phyloP scores from a whole-genome alignment of 768 basidiomycete genomes.

The Xerocomus spinulosus region DNA sequence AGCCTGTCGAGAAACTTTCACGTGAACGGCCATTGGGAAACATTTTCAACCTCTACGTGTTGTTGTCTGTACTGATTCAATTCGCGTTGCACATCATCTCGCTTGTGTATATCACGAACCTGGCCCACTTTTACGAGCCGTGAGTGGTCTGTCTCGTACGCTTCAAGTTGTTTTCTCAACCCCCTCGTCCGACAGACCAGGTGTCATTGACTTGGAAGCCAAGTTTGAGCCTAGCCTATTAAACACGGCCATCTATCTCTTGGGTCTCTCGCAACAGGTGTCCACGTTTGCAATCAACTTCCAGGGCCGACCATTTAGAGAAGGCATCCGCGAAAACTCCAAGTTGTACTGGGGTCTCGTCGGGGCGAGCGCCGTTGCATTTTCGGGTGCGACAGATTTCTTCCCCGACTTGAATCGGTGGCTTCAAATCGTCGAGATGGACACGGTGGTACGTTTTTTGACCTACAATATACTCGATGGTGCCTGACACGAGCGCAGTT shows the following conservation, averaged over 20 bases:
- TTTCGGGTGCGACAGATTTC: slow-evolving; percentile 91
- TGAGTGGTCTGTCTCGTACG: slow-evolving; percentile 35
- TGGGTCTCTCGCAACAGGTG: slow-evolving; percentile 95
- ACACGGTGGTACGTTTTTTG: slow-evolving; percentile 51
- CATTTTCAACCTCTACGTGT: slow-evolving; percentile 95
- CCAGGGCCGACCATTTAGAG: slow-evolving; percentile 97
- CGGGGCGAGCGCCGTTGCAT: slow-evolving; percentile 85
- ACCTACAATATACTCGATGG: neutral
- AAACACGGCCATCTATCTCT: slow-evolving; percentile 94
- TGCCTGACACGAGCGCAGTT: slow-evolving; percentile 49
- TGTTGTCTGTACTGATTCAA: slow-evolving; percentile 86
- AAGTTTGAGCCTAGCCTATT: slow-evolving; percentile 93
- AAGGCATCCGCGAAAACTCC: slow-evolving; percentile 93
- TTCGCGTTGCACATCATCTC: slow-evolving; percentile 91
- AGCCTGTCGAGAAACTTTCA: slow-evolving; percentile 97
- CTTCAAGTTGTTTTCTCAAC: neutral
- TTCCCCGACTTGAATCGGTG: slow-evolving; percentile 93
- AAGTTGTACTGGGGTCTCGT: slow-evolving; percentile 92
- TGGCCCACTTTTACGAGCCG: slow-evolving; percentile 77
- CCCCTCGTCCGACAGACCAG: slow-evolving; percentile 41
- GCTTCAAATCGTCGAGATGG: slow-evolving; percentile 96
- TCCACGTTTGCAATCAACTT: slow-evolving; percentile 99
- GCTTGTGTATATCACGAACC: slow-evolving; percentile 87
- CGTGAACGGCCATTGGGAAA: slow-evolving; percentile 90
- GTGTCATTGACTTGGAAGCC: slow-evolving; percentile 86